Evolutionary conservation across 306 rosid genomes (phyloP), one percentile per base, ranked within the genome.

Genomic region (Echinosophora koreensis): DNA sequence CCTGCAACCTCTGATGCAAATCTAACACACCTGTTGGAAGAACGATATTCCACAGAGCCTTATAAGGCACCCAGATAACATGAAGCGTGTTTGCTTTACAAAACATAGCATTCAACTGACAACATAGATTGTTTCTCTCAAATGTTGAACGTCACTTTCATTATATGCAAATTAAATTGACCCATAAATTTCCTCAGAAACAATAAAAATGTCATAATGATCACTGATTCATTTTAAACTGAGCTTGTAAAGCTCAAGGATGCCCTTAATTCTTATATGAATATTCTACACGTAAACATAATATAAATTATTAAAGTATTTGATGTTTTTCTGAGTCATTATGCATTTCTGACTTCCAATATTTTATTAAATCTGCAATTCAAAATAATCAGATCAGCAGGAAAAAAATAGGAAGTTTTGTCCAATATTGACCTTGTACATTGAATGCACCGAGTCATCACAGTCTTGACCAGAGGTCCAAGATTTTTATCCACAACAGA

Each of bases 1-100:
- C 98, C 98, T 42, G 97, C 99, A 87, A 96, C 91, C 91, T 96
- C 97, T 63, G 98, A 73, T 80, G 99, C 99, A 89, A 92, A 96
- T 82, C 99, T 89, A 3, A 96, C 99, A 76, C 98, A 96, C 90
- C 98, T 96, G 90, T 76, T 70, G 34, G 64, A 81, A 32, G 46
- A 74, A 83, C 74, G 12, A 15, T 62, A 44, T 77, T 47, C 16
- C 51, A 76, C 69, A 84, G 83, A 73, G 69, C 63, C 84, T 32
- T 61, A 27, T 67, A 65, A 72, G 59, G 66, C 64, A 65, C 82
- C 69, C 47, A 50, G 50, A 41, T 47, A 74, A 44, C 57, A 42
- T 44, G 76, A 61, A 49, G 63, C 49, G 8, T 67, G 74, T 62
- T 15, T 35, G 49, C 16, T 37, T 37, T 62, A 37, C 46, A 62